Base-by-base conservation (phyloP, 371 early-diverging fungal species). In the Mucor piriformis region DNA sequence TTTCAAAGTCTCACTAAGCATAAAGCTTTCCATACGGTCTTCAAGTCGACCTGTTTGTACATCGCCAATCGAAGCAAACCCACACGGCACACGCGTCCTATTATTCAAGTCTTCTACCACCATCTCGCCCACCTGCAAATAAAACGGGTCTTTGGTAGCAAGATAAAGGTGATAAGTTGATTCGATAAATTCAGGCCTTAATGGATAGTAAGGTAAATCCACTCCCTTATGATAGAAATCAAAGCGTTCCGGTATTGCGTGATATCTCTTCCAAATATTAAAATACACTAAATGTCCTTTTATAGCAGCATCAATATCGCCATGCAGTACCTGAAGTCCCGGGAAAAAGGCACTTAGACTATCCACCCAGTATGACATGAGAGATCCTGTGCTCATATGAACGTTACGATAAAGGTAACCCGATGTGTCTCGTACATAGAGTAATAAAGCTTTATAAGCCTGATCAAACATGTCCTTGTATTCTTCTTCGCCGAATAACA, bases 11-110 rank as follows among this genome's bases (percentile, higher is more conserved):
- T 97, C 96, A 53, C 93, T 92, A n/a, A 97, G 66, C 38, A 93
- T 83, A 71, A 96, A 97, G 59, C 93, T 94, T 60, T 96, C 96
- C 96, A 97, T 96, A 3, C 98, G 81, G 54, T 92, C 92, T 27
- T 93, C 95, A 4, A 83, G 64, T 12, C 70, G 68, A 27, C 83
- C 84, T 0, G 82, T 83, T 4, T 70, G 60, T 1, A 97, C 90
- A 66, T 92, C 81, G 8, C 74, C 74, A 25, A 95, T 61, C 0
- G 87, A 72, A 0, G 93, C 93, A 85, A 86, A 97, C 2, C 98
- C 98, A 63, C 98, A 97, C 12, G 70, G 67, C 0, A 91, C 83
- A 38, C 91, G 84, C 1, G 89, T 80, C 24, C 80, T 76, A 18
- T 73, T 73, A 52, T 95, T 85, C 1, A 98, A 65, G 63, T 96